phyloP scores from a whole-genome alignment of 257 asterid genomes.

The Solanum tarijense region DNA sequence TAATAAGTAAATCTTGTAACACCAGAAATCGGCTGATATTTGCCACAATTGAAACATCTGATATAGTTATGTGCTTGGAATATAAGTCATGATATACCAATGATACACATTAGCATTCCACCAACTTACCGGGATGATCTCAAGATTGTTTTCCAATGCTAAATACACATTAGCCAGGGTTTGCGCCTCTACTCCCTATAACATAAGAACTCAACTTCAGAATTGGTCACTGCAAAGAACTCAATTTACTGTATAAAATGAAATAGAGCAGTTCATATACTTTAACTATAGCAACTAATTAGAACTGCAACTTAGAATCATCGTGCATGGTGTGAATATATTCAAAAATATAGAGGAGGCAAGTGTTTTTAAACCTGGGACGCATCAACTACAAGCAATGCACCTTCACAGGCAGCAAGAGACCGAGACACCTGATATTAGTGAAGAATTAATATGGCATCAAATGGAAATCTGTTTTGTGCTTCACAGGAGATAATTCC shows the following conservation, averaged over 20 bases:
- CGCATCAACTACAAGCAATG: constrained; percentile 98
- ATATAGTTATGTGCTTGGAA: background rate
- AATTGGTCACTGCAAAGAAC: background rate
- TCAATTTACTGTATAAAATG: background rate
- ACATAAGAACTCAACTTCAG: background rate
- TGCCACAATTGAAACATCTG: background rate
- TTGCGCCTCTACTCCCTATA: constrained; percentile 99
- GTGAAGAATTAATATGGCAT: constrained; percentile 12
- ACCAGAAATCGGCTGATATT: background rate
- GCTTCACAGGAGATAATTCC: background rate
- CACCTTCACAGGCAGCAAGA: constrained; percentile 99
- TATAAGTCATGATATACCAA: background rate
- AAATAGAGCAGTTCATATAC: background rate
- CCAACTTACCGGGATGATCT: constrained; percentile 82
- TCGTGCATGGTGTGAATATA: background rate
- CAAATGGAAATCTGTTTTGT: constrained; percentile 1
- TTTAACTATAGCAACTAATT: background rate
- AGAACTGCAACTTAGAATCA: background rate
- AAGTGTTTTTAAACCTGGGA: constrained; percentile 58
- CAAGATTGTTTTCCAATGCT: constrained; percentile 98
- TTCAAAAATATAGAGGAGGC: background rate
- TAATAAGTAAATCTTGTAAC: background rate
- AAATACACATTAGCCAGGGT: constrained; percentile 95
- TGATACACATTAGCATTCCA: background rate
- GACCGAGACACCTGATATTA: constrained; percentile 88